These are phyloP conservation scores for Colletotrichum salicis DNA, from an alignment of 2,329 filamentous ascomycete species.

Conservation along the genomic window DNA sequence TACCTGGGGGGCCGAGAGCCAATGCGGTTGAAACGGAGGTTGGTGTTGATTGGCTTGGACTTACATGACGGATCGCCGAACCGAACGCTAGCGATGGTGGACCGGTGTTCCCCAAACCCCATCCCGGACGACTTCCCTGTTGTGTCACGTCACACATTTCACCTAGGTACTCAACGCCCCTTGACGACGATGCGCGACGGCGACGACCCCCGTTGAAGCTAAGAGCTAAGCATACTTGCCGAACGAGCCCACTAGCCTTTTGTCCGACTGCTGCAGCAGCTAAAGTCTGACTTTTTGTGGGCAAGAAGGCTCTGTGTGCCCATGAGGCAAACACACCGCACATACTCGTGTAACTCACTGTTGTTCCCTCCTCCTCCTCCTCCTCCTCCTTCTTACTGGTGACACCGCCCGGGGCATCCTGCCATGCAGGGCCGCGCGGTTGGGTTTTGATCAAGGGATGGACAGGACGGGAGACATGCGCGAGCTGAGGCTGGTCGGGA, in stretches of 20 bases:
- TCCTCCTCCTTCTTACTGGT: not conserved
- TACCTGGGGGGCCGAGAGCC: slow-evolving; percentile 26
- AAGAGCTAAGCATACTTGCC: slow-evolving; percentile 8
- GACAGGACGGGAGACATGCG: not conserved
- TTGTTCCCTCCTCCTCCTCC: not conserved
- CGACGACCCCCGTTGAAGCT: slow-evolving; percentile 1
- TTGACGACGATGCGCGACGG: not conserved
- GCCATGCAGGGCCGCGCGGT: slow-evolving; percentile 29
- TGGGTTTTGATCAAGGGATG: not conserved
- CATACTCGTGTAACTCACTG: not conserved
- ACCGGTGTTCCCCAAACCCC: slow-evolving; percentile 33
- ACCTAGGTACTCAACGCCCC: not conserved
- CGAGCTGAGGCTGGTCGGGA: not conserved
- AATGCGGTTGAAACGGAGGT: slow-evolving; percentile 12
- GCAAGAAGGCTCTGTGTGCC: not conserved
- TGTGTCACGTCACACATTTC: not conserved
- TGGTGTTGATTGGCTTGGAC: slow-evolving; percentile 17
- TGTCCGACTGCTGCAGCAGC: slow-evolving; percentile 16
- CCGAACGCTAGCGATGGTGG: slow-evolving; percentile 25
- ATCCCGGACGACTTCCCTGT: slow-evolving; percentile 20
- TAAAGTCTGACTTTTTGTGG: slow-evolving; percentile 6
- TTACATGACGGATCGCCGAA: slow-evolving; percentile 7
- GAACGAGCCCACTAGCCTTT: slow-evolving; percentile 12
- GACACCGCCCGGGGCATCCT: not conserved
- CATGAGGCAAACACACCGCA: not conserved